Evolutionary conservation across 1,139 yeast genomes (phyloP).

Genomic region (Protomyces lactucae-debilis): DNA sequence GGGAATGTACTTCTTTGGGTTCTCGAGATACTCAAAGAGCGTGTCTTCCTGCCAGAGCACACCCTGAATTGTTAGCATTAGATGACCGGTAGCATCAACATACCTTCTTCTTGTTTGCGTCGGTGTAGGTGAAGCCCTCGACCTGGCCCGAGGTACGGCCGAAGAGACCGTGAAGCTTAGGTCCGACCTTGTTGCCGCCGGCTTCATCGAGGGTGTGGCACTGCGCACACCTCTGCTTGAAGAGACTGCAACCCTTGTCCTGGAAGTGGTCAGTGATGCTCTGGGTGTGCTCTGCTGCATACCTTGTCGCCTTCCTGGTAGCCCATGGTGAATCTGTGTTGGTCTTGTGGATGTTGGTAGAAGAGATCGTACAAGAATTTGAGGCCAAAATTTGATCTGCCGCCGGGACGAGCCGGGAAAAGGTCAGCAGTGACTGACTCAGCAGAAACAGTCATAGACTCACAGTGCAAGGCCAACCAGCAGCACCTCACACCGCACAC

Average conservation of each 20-base stretch:
- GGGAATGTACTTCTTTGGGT: constrained; percentile 99
- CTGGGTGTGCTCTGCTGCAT: background rate
- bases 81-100: background rate
- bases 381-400: too few relatives aligned
- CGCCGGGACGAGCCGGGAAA: too few relatives aligned
- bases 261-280: background rate
- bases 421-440: too few relatives aligned
- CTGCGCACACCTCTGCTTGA: constrained; percentile 98
- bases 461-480: too few relatives aligned
- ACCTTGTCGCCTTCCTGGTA: background rate
- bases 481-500: too few relatives aligned
- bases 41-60: constrained; percentile 82
- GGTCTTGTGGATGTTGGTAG: too few relatives aligned
- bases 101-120: constrained; percentile 88
- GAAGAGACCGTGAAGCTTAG: constrained; percentile 85
- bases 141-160: constrained; percentile 92
- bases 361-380: too few relatives aligned
- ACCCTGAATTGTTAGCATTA: constrained; percentile 41
- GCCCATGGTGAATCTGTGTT: background rate
- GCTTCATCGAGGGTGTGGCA: constrained; percentile 97
- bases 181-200: constrained; percentile 99
- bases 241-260: constrained; percentile 87
- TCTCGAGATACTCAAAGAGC: constrained; percentile 90
- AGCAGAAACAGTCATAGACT: too few relatives aligned
- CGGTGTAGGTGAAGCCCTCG: constrained; percentile 91